A percentile compares a stretch with the other conserved stretches of the same genome.
Conservation (phyloP, 2,329 filamentous ascomycete species). For the Zymoseptoria pseudotritici region DNA sequence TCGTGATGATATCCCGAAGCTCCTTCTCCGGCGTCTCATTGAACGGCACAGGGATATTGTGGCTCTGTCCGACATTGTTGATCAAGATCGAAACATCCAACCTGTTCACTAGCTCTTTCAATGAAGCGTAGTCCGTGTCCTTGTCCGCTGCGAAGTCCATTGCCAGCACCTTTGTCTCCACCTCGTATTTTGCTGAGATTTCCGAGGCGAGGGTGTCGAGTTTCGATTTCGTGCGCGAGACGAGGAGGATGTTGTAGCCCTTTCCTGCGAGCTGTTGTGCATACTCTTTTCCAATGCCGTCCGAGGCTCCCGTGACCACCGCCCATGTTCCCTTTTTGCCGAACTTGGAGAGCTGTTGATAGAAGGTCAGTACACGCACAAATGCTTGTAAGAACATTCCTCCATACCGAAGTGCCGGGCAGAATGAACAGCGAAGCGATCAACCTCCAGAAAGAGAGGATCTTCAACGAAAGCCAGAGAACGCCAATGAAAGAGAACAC, state of each 20-base stretch:
- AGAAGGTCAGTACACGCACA: neutral
- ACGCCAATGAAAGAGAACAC: slow-evolving; percentile 32
- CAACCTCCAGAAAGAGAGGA: slow-evolving; percentile 42
- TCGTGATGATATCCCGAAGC: slow-evolving; percentile 81
- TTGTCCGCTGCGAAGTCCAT: slow-evolving; percentile 87
- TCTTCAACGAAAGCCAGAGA: slow-evolving; percentile 31
- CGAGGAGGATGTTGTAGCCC: slow-evolving; percentile 89
- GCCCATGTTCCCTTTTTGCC: slow-evolving; percentile 90
- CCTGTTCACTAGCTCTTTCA: slow-evolving; percentile 59
- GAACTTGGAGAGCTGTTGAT: slow-evolving; percentile 70
- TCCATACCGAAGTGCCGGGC: slow-evolving; percentile 40
- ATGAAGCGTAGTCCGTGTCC: slow-evolving; percentile 68
- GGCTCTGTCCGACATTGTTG: slow-evolving; percentile 95
- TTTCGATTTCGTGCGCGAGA: slow-evolving; percentile 93
- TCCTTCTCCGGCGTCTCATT: slow-evolving; percentile 69
- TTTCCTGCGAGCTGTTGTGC: slow-evolving; percentile 81
- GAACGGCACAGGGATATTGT: slow-evolving; percentile 88
- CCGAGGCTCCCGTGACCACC: slow-evolving; percentile 87
- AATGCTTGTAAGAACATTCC: neutral
- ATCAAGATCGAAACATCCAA: slow-evolving; percentile 74
- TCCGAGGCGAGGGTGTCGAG: slow-evolving; percentile 69
- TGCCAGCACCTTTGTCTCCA: slow-evolving; percentile 69
- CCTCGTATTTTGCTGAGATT: slow-evolving; percentile 61
- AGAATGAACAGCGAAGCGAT: slow-evolving; percentile 44
- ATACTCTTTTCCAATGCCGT: slow-evolving; percentile 95